phyloP scores from a whole-genome alignment of 202 grass and related monocot genomes.

The Schoenoplectus tabernaemontani region DNA sequence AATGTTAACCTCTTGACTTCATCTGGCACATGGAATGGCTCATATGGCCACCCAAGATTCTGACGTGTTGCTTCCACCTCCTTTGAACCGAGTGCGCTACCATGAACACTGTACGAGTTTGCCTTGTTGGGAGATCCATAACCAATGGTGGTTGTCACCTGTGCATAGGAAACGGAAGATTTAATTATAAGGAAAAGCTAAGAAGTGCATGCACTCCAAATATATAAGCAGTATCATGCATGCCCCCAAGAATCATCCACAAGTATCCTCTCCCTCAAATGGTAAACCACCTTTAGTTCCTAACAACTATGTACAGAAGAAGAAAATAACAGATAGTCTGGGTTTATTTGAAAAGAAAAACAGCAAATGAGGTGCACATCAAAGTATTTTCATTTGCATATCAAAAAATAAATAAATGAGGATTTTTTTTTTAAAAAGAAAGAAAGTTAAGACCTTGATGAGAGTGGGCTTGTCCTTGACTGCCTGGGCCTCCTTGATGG shows the following conservation, averaged over 20 bases:
- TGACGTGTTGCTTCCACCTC: slow-evolving; percentile 70
- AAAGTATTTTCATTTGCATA: neutral
- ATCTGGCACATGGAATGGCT: slow-evolving; percentile 80
- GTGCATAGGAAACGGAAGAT: slow-evolving; percentile 1
- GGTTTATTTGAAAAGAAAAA: neutral
- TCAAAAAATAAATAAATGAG: neutral
- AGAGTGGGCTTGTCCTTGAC: slow-evolving; percentile 73
- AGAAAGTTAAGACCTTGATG: slow-evolving; percentile 53
- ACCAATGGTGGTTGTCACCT: slow-evolving; percentile 88
- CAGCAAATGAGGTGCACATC: neutral
- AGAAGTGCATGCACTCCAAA: neutral
- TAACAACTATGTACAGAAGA: neutral
- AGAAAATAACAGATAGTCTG: neutral
- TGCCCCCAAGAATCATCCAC: neutral
- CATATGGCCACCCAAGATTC: slow-evolving; percentile 75
- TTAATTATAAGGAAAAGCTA: neutral
- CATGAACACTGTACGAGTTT: slow-evolving; percentile 79
- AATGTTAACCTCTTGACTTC: slow-evolving; percentile 73
- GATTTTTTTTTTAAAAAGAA: no score
- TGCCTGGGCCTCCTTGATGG: slow-evolving; percentile 71
- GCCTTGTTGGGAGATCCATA: slow-evolving; percentile 92
- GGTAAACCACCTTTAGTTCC: neutral
- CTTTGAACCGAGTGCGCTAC: slow-evolving; percentile 61
- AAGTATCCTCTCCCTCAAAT: neutral
- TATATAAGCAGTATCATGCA: neutral